Evolutionary conservation across 305 asterid species (phyloP).

Genomic region (Coffea humblotiana): DNA sequence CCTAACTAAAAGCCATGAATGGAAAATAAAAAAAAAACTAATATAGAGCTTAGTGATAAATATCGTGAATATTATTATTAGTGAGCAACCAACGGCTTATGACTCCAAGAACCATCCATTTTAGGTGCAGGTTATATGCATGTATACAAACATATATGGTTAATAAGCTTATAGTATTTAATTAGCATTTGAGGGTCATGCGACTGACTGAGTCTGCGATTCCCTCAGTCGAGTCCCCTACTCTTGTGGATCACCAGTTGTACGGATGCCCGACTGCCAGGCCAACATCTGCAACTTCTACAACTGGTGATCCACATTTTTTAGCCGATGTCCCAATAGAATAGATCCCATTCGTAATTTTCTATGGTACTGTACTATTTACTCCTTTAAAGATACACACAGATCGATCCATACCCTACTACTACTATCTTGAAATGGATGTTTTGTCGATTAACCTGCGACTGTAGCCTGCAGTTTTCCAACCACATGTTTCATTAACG

Average conservation of each 20-base stretch:
- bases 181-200: not conserved
- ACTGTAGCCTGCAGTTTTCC: not conserved
- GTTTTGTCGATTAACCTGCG: not conserved
- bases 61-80: no score
- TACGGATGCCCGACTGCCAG: conserved; percentile 5
- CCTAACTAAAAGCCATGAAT: no score
- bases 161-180: not conserved
- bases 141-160: not conserved
- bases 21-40: no score
- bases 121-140: not conserved
- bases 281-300: conserved; percentile 19
- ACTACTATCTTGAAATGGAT: not conserved
- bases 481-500: not conserved
- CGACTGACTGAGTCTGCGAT: conserved; percentile 3
- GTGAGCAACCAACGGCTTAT: not conserved
- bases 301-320: not conserved
- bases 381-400: not conserved
- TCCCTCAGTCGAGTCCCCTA: not conserved
- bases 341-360: not conserved
- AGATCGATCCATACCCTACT: not conserved
- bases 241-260: not conserved
- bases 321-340: no score
- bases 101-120: not conserved
- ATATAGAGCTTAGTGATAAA: no score
- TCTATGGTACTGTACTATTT: not conserved